Percentiles rank a stretch among this genome's conserved stretches.
These are phyloP conservation scores for Baorangia bicolor DNA, from an alignment of 768 basidiomycete genomes.

Conservation along the genomic window DNA sequence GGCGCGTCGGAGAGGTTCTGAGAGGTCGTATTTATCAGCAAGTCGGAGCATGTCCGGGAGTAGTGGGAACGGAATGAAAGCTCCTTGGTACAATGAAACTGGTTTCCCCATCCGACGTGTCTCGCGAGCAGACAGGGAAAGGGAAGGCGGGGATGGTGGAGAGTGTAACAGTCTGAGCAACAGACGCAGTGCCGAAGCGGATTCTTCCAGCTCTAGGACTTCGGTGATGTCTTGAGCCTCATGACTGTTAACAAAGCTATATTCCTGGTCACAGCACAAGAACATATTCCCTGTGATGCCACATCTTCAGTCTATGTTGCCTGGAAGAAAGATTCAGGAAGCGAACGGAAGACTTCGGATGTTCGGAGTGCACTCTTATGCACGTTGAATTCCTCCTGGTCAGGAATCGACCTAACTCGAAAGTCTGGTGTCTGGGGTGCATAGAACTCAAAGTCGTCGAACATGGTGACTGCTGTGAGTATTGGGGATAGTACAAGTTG, in stretches of 20 bases:
- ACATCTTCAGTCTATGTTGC: constrained; percentile 7
- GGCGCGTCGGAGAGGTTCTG: constrained; percentile 40
- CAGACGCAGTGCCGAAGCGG: constrained; percentile 43
- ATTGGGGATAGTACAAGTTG: no score
- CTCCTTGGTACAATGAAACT: constrained; percentile 34
- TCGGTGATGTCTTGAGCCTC: constrained; percentile 27
- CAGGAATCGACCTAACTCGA: constrained; percentile 51
- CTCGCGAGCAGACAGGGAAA: constrained; percentile 26
- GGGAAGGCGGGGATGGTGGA: constrained; percentile 48
- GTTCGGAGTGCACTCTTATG: constrained; percentile 46
- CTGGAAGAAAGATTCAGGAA: background rate
- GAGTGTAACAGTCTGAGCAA: constrained; percentile 58
- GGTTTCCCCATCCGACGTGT: constrained; percentile 32
- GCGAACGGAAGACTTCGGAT: constrained; percentile 67
- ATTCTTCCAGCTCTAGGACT: constrained; percentile 56
- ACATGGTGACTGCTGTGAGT: constrained; percentile 6
- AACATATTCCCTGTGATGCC: constrained; percentile 63
- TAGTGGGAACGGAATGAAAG: constrained; percentile 64
- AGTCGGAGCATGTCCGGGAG: constrained; percentile 55
- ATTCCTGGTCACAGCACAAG: constrained; percentile 47
- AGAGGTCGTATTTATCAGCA: constrained; percentile 66
- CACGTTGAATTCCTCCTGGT: constrained; percentile 50
- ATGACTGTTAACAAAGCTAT: constrained; percentile 6
- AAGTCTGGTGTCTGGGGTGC: constrained; percentile 53
- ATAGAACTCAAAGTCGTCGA: constrained; percentile 31